phyloP scores from a whole-genome alignment of 352 stramenopile species.

The Phytophthora foliorum region DNA sequence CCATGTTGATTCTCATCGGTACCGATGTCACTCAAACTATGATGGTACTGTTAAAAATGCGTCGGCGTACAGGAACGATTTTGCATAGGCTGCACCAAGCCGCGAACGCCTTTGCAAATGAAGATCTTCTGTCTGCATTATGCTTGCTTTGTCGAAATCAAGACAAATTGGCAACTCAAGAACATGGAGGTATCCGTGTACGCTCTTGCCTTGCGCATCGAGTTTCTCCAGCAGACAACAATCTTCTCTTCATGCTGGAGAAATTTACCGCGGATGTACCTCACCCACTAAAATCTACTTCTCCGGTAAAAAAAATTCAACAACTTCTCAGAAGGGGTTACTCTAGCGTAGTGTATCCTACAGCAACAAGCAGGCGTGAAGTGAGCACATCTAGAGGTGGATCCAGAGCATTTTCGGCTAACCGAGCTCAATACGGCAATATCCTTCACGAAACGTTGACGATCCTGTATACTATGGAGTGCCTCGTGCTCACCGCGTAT shows the following conservation, averaged over 20 bases:
- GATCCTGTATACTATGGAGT: conserved; percentile 45
- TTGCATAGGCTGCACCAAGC: neutral
- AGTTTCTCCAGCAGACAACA: neutral
- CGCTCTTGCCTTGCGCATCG: conserved; percentile 14
- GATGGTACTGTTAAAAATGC: neutral
- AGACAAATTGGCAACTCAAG: neutral
- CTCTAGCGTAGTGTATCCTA: conserved; percentile 1
- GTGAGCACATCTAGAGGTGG: neutral
- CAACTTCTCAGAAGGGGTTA: neutral
- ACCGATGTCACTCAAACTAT: conserved; percentile 20
- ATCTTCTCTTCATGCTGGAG: conserved; percentile 16
- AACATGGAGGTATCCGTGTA: neutral
- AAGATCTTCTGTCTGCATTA: conserved; percentile 12
- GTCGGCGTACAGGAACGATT: conserved; percentile 2
- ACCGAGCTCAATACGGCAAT: neutral
- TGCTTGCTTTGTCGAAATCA: conserved; percentile 17
- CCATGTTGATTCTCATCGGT: conserved; percentile 13
- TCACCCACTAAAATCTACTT: neutral
- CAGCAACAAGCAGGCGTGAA: neutral
- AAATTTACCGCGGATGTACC: neutral
- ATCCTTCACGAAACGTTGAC: conserved; percentile 23
- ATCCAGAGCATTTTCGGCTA: neutral
- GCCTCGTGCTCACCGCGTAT: conserved; percentile 46
- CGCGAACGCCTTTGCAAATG: neutral
- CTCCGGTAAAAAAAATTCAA: conserved; percentile 1